Evolutionary conservation across 2,329 filamentous ascomycete species (phyloP).

Genomic region (Aspergillus jensenii): DNA sequence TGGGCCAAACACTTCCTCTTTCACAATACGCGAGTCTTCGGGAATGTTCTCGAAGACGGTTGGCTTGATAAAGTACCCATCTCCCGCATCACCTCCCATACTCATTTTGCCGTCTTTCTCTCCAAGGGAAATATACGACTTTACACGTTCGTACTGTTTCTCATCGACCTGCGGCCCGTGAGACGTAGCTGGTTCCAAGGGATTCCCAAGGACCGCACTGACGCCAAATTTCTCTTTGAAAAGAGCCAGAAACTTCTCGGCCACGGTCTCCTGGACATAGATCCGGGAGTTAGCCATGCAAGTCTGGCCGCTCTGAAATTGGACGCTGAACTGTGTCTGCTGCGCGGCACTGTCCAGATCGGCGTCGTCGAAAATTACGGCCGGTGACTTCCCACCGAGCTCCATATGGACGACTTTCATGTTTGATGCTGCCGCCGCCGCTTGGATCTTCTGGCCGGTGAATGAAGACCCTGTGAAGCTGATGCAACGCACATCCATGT

Average conservation of each 20-base stretch:
- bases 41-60: slow-evolving; percentile 78
- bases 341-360: slow-evolving; percentile 48
- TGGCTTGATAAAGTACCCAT: slow-evolving; percentile 86
- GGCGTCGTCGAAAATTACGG: slow-evolving; percentile 37
- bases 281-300: slow-evolving; percentile 66
- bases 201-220: slow-evolving; percentile 75
- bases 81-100: slow-evolving; percentile 66
- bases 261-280: slow-evolving; percentile 80
- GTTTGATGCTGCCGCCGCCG: slow-evolving; percentile 35
- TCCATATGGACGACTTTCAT: slow-evolving; percentile 37
- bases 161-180: slow-evolving; percentile 82
- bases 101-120: slow-evolving; percentile 65
- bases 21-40: slow-evolving; percentile 30
- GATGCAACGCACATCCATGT: slow-evolving; percentile 62
- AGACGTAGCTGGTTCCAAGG: slow-evolving; percentile 73
- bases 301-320: slow-evolving; percentile 57
- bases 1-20: slow-evolving; percentile 48
- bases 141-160: slow-evolving; percentile 81
- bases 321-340: slow-evolving; percentile 50
- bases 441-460: slow-evolving; percentile 55
- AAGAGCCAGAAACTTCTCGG: slow-evolving; percentile 74
- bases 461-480: slow-evolving; percentile 61
- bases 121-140: slow-evolving; percentile 68
- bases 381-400: slow-evolving; percentile 37
- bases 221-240: slow-evolving; percentile 72